Evolutionary conservation across 768 basidiomycete genomes (phyloP).

Genomic region (Boletus bicolor): DNA sequence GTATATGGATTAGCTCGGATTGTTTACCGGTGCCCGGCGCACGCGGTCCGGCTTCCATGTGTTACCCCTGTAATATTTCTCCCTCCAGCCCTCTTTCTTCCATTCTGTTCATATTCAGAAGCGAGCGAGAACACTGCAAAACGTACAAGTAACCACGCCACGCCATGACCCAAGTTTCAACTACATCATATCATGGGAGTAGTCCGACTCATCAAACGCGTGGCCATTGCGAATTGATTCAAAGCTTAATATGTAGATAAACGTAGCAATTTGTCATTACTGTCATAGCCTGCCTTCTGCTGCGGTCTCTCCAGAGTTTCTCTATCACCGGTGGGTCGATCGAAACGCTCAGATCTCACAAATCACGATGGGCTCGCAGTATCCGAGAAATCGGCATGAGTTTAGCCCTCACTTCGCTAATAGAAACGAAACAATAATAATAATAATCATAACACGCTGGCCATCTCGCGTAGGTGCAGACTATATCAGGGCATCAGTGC

Average conservation of each 20-base stretch:
- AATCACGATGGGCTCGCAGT: neutral
- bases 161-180: neutral
- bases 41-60: neutral
- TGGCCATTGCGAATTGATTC: neutral
- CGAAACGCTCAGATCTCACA: neutral
- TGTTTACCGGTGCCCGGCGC: slow-evolving; percentile 1
- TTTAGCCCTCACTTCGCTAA: slow-evolving; percentile 22
- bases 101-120: neutral
- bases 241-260: neutral
- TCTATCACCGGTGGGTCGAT: neutral
- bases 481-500: slow-evolving; percentile 9
- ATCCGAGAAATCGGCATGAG: slow-evolving; percentile 13
- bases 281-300: neutral
- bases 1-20: neutral
- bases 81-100: neutral
- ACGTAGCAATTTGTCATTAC: slow-evolving; percentile 1
- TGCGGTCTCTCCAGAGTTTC: neutral
- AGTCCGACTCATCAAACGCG: neutral
- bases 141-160: neutral
- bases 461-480: neutral
- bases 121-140: neutral
- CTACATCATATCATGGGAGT: neutral
- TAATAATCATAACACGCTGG: neutral
- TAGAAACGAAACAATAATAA: neutral
- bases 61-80: neutral